Evolutionary conservation across 257 asterid genomes (phyloP).

Genomic region (Solanum rostratum): DNA sequence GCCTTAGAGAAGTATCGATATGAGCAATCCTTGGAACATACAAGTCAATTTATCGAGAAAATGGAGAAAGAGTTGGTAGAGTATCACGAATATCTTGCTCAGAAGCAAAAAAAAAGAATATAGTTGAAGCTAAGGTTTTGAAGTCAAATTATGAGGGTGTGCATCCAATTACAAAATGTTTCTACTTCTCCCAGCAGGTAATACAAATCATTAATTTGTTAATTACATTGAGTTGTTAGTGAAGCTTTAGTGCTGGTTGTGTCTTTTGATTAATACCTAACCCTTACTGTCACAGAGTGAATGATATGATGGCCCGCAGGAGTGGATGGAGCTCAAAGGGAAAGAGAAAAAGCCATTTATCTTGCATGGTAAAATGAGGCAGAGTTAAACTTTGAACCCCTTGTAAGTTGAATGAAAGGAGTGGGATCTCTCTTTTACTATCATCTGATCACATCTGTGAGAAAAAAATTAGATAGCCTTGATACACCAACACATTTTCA

Average conservation of each 20-base stretch:
- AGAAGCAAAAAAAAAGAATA: conserved; percentile 26
- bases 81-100: conserved; percentile 59
- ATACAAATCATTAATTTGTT: neutral
- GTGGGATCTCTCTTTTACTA: neutral
- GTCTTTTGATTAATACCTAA: neutral
- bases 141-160: neutral
- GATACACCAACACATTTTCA: neutral
- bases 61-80: conserved; percentile 81
- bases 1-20: conserved; percentile 71
- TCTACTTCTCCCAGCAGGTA: neutral
- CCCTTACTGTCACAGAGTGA: neutral
- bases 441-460: neutral
- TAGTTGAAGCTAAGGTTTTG: neutral
- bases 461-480: neutral
- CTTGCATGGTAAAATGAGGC: neutral
- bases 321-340: neutral
- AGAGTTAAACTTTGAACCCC: neutral
- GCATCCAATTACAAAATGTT: neutral
- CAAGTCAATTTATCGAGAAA: conserved; percentile 77
- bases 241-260: neutral
- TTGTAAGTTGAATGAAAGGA: neutral
- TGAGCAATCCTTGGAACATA: conserved; percentile 88
- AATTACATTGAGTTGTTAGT: neutral
- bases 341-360: neutral
- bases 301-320: neutral